Conservation (phyloP, 192 early-diverging fungal genomes). For the Glomus cerebriforme region DNA sequence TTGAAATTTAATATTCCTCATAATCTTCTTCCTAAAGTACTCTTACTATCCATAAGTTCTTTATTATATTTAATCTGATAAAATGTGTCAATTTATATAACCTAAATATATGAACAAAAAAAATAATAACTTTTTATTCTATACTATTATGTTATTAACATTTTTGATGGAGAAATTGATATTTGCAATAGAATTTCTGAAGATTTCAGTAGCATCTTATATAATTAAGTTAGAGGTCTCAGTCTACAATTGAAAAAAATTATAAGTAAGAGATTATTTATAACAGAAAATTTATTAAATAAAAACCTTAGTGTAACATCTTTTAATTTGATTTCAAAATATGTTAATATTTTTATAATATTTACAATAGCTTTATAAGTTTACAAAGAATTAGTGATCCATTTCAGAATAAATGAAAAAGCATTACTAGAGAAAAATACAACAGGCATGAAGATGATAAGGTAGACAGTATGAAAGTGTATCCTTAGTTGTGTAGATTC, state of each 20-base stretch:
- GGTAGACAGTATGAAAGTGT: too few species aligned
- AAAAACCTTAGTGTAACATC: too few species aligned
- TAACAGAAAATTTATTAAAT: constrained; percentile 24
- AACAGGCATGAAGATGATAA: background rate
- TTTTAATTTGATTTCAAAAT: constrained; percentile 26
- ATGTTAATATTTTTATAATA: constrained; percentile 25
- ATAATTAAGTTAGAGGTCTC: constrained; percentile 4
- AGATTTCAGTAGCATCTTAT: constrained; percentile 19
- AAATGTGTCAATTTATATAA: constrained; percentile 19
- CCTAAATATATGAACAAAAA: constrained; percentile 15
- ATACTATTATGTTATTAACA: constrained; percentile 14
- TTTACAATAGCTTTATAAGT: constrained; percentile 25
- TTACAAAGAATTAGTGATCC: background rate
- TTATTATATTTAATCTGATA: background rate
- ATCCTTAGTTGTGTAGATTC: too few species aligned
- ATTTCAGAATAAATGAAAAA: background rate
- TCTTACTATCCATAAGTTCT: background rate
- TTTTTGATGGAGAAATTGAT: constrained; percentile 20
- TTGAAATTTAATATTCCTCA: constrained; percentile 10
- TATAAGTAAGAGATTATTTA: constrained; percentile 4
- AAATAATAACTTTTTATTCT: constrained; percentile 24
- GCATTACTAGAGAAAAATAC: constrained; percentile 7
- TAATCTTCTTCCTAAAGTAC: constrained; percentile 16
- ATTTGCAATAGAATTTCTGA: constrained; percentile 18
- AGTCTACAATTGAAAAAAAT: constrained; percentile 10